A percentile compares a stretch with the other conserved stretches of the same genome.
These are phyloP conservation scores for Plectranthus barbatus DNA, from an alignment of 257 asterid genomes.

Conservation along the genomic window DNA sequence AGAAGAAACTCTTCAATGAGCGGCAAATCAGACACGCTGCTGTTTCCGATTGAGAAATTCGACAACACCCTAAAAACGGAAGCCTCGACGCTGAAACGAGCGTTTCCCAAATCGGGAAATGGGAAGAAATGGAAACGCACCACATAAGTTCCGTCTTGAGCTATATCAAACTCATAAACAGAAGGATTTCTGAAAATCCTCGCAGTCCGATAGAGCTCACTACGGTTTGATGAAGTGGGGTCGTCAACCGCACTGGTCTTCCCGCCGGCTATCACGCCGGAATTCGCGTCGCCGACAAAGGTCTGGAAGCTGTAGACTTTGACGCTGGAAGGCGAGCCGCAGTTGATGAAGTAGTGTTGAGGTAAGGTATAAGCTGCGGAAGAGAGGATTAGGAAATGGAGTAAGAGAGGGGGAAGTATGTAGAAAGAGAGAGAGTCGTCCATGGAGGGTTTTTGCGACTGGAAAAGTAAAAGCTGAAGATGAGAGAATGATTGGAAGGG, in stretches of 20 bases:
- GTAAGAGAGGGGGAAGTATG: constrained; percentile 10
- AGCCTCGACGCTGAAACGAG: constrained; percentile 33
- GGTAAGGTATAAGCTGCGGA: constrained; percentile 19
- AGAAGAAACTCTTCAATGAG: constrained; percentile 32
- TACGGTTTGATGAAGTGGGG: neutral
- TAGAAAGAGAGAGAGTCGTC: constrained; percentile 1
- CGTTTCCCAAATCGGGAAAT: constrained; percentile 17
- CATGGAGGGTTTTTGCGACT: constrained; percentile 14
- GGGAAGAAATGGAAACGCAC: constrained; percentile 48
- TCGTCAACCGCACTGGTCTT: neutral
- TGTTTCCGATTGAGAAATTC: constrained; percentile 19
- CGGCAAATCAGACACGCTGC: constrained; percentile 4
- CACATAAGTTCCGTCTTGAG: constrained; percentile 26
- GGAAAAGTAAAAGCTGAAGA: neutral
- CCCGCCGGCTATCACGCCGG: constrained; percentile 7
- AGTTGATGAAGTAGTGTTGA: constrained; percentile 42
- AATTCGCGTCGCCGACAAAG: constrained; percentile 25
- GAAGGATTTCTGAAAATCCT: constrained; percentile 30
- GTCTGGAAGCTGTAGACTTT: neutral
- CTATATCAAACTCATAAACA: constrained; percentile 23
- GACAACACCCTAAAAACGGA: constrained; percentile 28
- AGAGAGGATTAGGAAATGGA: neutral
- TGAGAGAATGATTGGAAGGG: neutral
- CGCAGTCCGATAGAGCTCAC: constrained; percentile 26
- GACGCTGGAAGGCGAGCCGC: constrained; percentile 29